Evolutionary conservation across 169 alveolate species (phyloP).

Genomic region (Hepatocystis sp.): DNA sequence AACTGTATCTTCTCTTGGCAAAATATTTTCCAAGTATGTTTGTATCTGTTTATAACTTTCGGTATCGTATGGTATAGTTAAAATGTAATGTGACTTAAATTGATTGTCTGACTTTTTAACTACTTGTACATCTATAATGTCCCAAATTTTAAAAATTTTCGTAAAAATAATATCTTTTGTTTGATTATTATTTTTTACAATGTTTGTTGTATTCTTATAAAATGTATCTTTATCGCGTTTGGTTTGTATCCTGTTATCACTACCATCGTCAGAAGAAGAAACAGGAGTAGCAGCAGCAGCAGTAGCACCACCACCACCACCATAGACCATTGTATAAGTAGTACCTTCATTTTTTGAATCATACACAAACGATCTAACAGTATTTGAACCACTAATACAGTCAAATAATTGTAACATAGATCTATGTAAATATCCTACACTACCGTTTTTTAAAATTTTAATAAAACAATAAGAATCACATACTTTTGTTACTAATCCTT

Average conservation of each 20-base stretch:
- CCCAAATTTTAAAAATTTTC: constrained; percentile 57
- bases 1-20: not conserved
- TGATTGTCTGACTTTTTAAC: constrained; percentile 1
- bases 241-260: no score
- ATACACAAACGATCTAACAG: no score
- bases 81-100: constrained; percentile 30
- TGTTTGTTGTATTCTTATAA: no score
- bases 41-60: constrained; percentile 13
- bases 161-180: no score
- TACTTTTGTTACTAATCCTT: constrained; percentile 52
- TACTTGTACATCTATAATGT: constrained; percentile 52
- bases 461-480: constrained; percentile 48
- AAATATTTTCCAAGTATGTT: not conserved
- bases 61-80: constrained; percentile 33
- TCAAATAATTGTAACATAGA: constrained; percentile 12
- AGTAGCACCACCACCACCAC: no score
- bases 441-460: constrained; percentile 56
- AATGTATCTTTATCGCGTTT: no score
- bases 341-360: no score
- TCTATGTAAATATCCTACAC: constrained; percentile 43
- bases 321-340: no score
- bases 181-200: no score
- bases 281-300: no score
- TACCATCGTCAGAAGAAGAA: no score
- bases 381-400: no score